phyloP scores from a whole-genome alignment of 2,329 filamentous ascomycete species.

The Diatrype stigma region DNA sequence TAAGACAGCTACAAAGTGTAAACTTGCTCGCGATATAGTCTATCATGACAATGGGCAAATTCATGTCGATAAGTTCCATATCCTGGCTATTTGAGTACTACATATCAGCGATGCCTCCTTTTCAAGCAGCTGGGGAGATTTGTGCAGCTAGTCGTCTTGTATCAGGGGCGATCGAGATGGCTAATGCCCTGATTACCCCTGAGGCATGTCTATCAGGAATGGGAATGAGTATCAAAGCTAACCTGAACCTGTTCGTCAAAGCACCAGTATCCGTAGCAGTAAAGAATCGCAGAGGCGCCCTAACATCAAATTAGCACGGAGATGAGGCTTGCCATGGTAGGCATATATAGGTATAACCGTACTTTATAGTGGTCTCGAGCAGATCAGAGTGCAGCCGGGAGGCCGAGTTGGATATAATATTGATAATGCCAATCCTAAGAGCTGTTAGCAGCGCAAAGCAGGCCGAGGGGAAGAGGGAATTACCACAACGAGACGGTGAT shows the following conservation, averaged over 20 bases:
- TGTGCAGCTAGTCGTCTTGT: too few relatives aligned
- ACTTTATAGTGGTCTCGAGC: neutral
- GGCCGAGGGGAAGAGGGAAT: neutral
- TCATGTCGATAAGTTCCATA: neutral
- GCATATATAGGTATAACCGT: neutral
- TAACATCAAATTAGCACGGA: neutral
- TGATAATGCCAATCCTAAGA: neutral
- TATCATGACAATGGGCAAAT: neutral
- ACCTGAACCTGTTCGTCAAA: neutral
- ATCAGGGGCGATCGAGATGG: too few relatives aligned
- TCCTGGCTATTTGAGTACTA: neutral
- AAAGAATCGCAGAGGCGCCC: neutral
- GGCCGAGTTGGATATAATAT: neutral
- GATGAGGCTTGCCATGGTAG: neutral
- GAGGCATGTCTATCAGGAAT: neutral
- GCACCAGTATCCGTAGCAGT: neutral
- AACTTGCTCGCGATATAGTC: neutral
- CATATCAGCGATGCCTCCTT: too few relatives aligned
- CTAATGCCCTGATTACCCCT: too few relatives aligned
- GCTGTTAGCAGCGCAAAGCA: too few relatives aligned
- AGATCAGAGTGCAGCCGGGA: neutral
- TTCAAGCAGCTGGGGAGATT: too few relatives aligned
- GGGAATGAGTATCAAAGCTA: neutral
- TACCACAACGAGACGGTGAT: neutral
- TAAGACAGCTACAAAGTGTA: neutral